Percentiles rank a stretch among this genome's conserved stretches.
phyloP scores from a whole-genome alignment of 192 early-diverging fungal species.

The Podila epigama region DNA sequence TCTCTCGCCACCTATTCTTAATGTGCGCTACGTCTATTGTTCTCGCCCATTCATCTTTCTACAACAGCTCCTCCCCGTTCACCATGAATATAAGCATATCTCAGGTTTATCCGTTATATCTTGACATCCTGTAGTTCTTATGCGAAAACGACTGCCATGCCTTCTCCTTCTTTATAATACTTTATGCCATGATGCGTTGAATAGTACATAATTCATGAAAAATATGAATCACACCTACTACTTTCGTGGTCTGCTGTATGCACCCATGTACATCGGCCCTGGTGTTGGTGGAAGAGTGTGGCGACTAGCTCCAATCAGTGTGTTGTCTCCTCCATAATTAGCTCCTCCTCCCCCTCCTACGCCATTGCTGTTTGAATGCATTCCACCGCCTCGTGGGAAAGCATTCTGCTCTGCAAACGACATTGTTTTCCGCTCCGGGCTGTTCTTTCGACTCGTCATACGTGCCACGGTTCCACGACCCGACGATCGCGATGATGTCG shows the following conservation, averaged over 20 bases:
- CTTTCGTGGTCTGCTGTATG: constrained; percentile 10
- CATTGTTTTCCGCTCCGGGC: constrained; percentile 12
- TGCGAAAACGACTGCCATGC: no score
- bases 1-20: no score
- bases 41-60: no score
- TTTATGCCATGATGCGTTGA: no score
- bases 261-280: constrained; percentile 39
- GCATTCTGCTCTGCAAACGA: constrained; percentile 42
- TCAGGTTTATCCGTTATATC: no score
- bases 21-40: no score
- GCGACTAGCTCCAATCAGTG: background rate
- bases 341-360: background rate
- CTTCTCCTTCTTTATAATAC: no score
- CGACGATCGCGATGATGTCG: background rate
- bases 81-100: no score
- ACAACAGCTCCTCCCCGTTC: no score
- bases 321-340: background rate
- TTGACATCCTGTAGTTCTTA: no score
- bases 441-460: background rate
- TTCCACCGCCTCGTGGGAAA: constrained; percentile 15
- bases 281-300: background rate
- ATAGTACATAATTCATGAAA: no score
- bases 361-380: background rate
- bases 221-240: no score
- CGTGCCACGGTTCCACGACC: background rate